phyloP scores from a whole-genome alignment of 2,329 filamentous ascomycete genomes.

The Neoarthrinium moseri region DNA sequence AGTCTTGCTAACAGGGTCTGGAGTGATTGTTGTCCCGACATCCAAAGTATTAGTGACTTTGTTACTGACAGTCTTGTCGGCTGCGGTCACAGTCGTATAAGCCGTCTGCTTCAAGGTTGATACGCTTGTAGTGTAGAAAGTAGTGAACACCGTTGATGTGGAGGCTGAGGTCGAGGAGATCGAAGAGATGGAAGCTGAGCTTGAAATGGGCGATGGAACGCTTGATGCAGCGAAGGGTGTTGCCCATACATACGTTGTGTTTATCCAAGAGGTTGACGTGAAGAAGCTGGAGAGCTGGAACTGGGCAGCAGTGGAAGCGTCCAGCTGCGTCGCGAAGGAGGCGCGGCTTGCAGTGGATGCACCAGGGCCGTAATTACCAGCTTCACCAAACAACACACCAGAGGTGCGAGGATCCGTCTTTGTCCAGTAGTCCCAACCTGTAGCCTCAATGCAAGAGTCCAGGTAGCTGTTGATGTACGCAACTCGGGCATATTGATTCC shows the following conservation, averaged over 20 bases:
- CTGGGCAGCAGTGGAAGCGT: slow-evolving; percentile 30
- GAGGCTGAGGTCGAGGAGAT: not conserved
- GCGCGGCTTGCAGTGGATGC: slow-evolving; percentile 53
- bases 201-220: not conserved
- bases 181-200: not conserved
- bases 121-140: slow-evolving; percentile 20
- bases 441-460: slow-evolving; percentile 53
- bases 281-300: slow-evolving; percentile 45
- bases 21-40: slow-evolving; percentile 8
- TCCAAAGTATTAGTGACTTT: slow-evolving; percentile 14
- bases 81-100: slow-evolving; percentile 13
- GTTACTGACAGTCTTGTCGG: slow-evolving; percentile 19
- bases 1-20: not conserved
- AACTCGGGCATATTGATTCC: slow-evolving; percentile 44
- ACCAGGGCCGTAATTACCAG: slow-evolving; percentile 58
- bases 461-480: slow-evolving; percentile 49
- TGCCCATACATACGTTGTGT: slow-evolving; percentile 25
- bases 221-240: not conserved
- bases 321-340: slow-evolving; percentile 35
- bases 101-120: slow-evolving; percentile 19
- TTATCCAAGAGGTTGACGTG: slow-evolving; percentile 36
- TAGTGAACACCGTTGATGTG: slow-evolving; percentile 14
- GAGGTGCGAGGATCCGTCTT: slow-evolving; percentile 41
- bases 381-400: slow-evolving; percentile 58
- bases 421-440: slow-evolving; percentile 59